Base-by-base conservation (phyloP, 352 stramenopile species). In the Globisporangium abappressorium region DNA sequence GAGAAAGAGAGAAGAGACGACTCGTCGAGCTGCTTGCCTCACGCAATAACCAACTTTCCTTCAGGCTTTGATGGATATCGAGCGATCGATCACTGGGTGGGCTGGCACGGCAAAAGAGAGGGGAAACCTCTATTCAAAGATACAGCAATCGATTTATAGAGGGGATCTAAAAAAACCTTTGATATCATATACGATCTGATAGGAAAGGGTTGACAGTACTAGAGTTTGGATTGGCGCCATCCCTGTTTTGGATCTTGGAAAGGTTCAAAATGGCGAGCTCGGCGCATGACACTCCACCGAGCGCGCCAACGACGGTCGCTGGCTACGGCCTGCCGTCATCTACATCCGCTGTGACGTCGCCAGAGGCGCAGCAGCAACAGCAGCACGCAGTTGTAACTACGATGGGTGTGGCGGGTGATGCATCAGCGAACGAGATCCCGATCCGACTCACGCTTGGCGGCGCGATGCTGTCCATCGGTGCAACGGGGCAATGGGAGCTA, bases 391-490 rank as follows among this genome's bases (percentile, higher is more conserved):
- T 53, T 33, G 33, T 15, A 49, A 22, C 4, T 6, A 5, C 5
- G 14, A 49, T 58, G n/a, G 33, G 54, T 60, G 70, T 59, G 9
- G 41, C 68, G n/a, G 62, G 82, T 3, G 43, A 28, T 14, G 24
- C 22, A 18, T 30, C n/a, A 18, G 14, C 51, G 4, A 63, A 56
- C 5, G 84, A 90, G 68, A 93, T 94, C 62, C 82, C 86, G 1
- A 81, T 96, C 20, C 65, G 67, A 8, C 53, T 96, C 30, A 81
- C 76, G 20, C 76, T 96, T 2, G 85, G 85, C 1, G 75, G 74
- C 12, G 72, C 78, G 43, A 81, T 77, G 62, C 66, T 94, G 53
- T 69, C 70, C 0, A 72, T 94, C 46, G 75, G 64, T 14, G 69
- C 72, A 2, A 38, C 33, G 0, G 83, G 84, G 9, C 65, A 89